Base-by-base conservation (phyloP, 768 basidiomycete genomes). In the Hortiboletus flavorubellus region DNA sequence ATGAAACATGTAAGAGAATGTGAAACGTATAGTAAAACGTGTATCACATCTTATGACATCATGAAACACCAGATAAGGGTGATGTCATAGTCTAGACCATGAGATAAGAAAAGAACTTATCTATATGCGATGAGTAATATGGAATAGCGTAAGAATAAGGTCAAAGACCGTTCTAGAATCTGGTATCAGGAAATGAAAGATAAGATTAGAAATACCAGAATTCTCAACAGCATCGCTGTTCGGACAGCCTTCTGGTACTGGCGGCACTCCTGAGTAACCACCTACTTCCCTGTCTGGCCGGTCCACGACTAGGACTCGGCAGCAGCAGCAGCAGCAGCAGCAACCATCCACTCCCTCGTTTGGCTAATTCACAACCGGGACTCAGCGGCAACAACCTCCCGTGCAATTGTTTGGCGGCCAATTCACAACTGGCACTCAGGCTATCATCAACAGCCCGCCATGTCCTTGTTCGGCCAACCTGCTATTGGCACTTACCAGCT, bases 401-500 rank as follows among this genome's bases (percentile, higher is more conserved):
- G 58, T 70, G 7, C 49, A 65, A 0, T 12, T 72, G 6, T 75
- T 75, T 46, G 56, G 66, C 46, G 50, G 51, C 33, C 60, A 53
- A 37, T 10, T 48, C 15, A 47, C 46, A 38, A 49, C 51, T 26
- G 47, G 47, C 12, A 3, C 43, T 15, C 58, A 59, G 16, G 21
- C 21, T 55, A 71, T 8, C 59, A 59, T 12, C 57, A 48, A 23
- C 52, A 52, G 12, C 10, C 56, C 12, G 31, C 55, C 6, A 46
- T 59, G 4, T 42, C 58, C 12, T 15, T 55, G 26, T 66, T 66
- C 34, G 58, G 64, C 7, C 70, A 76, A 53, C 60, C 69, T 14
- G 56, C 67, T 14, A 26, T 59, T 35, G 56, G 60, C 23, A 73
- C 52, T 43, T 76, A 75, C 37, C 73, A 71, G 40, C 72, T 72